Base-by-base conservation (phyloP, 2,329 filamentous ascomycete species). In the Pseudogymnoascus sp. region DNA sequence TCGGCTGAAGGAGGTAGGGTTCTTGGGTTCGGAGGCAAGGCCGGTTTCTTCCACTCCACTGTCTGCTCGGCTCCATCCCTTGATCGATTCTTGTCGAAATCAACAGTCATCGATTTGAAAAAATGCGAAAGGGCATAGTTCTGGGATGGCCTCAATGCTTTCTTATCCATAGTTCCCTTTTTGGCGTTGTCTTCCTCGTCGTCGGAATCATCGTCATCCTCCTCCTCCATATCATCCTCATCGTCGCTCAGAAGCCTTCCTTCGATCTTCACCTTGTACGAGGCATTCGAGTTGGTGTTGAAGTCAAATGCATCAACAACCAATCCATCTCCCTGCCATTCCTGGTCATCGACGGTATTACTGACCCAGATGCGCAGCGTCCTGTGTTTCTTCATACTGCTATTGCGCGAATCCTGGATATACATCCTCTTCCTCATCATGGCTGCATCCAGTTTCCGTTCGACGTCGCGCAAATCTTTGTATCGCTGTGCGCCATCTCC, bases 381-480 rank as follows among this genome's bases (percentile, higher is more conserved):
- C 72, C 88, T 90, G 75, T 88, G 89, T 68, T 90, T 85, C 84
- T 90, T 95, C 65, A 86, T 81, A 65, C 87, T 88, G 67, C 88
- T 85, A 73, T 85, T 89, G 62, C 91, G 84, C 47, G 86, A 87
- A 73, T 97, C 93, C 67, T 91, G 85, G 66, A 97, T 88, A 73
- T 99, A 95, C 66, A 99, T 79, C 66, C 93, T 84, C 80, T 99
- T 99, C 72, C 93, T 87, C 75, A 95, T 93, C 82, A 97, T 96
- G 16, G 91, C 90, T 42, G 93, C 90, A 78, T 99, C 95, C 63
- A 99, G 80, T 62, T 87, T 85, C 72, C 91, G 87, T 81, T 99
- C 95, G 64, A 96, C 80, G 68, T 96, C 92, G 72, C 91, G 86
- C 73, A 99, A 78, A 64, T 89, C 86, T 72, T 86, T 87, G 78